Evolutionary conservation across 768 basidiomycete species (phyloP).

Genomic region (Boletus reticulatus): DNA sequence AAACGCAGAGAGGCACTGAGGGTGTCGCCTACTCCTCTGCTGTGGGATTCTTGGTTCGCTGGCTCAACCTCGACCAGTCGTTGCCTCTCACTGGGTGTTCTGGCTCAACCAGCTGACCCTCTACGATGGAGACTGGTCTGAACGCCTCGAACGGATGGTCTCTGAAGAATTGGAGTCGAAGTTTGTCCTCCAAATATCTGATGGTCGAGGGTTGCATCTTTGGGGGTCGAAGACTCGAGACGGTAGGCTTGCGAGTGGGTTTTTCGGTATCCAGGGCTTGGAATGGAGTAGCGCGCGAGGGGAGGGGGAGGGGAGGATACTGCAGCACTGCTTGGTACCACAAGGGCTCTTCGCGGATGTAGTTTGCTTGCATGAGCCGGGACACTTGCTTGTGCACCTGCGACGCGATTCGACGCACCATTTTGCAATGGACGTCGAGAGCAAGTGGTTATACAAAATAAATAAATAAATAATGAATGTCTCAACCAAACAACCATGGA

Average conservation of each 20-base stretch:
- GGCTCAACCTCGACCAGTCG: constrained; percentile 76
- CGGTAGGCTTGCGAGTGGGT: constrained; percentile 21
- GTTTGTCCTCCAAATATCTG: constrained; percentile 77
- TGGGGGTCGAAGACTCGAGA: constrained; percentile 31
- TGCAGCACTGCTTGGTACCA: constrained; percentile 87
- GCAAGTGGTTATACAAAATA: too few relatives aligned
- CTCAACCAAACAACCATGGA: constrained; percentile 27
- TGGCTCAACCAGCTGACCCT: constrained; percentile 56
- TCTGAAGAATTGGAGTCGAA: constrained; percentile 88
- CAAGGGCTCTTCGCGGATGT: constrained; percentile 62
- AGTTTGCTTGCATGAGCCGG: constrained; percentile 68
- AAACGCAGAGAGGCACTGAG: neutral
- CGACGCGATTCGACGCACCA: constrained; percentile 75
- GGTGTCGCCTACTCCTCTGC: constrained; percentile 79
- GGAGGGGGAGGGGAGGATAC: constrained; percentile 85
- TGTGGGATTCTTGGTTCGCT: constrained; percentile 78
- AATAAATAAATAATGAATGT: neutral
- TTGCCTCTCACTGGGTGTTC: constrained; percentile 55
- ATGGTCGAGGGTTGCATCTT: constrained; percentile 56
- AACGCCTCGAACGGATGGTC: constrained; percentile 98
- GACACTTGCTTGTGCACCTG: constrained; percentile 89
- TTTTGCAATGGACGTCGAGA: neutral
- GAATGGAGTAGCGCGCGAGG: constrained; percentile 63
- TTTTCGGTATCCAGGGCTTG: constrained; percentile 44
- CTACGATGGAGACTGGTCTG: constrained; percentile 73